Percentiles rank a stretch among this genome's conserved stretches.
Evolutionary conservation across 305 asterid species (phyloP).

Genomic region (Solanum hybrid): DNA sequence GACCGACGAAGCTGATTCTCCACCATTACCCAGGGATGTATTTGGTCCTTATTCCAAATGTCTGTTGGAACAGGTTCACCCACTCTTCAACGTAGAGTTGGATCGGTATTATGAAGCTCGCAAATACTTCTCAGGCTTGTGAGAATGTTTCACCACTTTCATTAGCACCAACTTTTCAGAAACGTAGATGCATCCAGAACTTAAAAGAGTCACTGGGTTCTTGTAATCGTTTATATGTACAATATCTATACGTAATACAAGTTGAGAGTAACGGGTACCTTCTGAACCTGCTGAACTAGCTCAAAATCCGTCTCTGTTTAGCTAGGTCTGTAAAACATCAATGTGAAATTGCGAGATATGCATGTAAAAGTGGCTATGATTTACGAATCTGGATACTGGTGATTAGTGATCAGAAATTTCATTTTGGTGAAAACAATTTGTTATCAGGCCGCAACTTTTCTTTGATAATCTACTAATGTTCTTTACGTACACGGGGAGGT

Average conservation of each 20-base stretch:
- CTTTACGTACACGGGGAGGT: not conserved
- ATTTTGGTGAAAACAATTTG: not conserved
- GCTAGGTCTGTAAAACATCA: not conserved
- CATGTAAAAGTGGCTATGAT: not conserved
- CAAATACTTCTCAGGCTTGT: constrained; percentile 31
- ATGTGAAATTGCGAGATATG: not conserved
- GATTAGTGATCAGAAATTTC: not conserved
- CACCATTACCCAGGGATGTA: constrained; percentile 57
- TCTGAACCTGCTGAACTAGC: not conserved
- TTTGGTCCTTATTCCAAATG: constrained; percentile 79
- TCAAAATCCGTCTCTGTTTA: not conserved
- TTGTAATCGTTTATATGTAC: not conserved
- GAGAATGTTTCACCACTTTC: not conserved
- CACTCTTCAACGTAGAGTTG: constrained; percentile 54
- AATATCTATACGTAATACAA: not conserved
- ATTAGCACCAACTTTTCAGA: not conserved
- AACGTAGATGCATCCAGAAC: not conserved
- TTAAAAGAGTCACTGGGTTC: not conserved
- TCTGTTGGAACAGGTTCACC: constrained; percentile 72
- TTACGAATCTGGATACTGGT: not conserved
- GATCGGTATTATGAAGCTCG: constrained; percentile 64
- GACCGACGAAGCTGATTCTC: constrained; percentile 30
- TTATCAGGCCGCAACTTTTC: not conserved
- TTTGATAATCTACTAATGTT: not conserved
- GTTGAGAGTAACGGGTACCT: not conserved